Base-by-base conservation (phyloP, 1,284 basidiomycete genomes). In the Butyriboletus appendiculatus region DNA sequence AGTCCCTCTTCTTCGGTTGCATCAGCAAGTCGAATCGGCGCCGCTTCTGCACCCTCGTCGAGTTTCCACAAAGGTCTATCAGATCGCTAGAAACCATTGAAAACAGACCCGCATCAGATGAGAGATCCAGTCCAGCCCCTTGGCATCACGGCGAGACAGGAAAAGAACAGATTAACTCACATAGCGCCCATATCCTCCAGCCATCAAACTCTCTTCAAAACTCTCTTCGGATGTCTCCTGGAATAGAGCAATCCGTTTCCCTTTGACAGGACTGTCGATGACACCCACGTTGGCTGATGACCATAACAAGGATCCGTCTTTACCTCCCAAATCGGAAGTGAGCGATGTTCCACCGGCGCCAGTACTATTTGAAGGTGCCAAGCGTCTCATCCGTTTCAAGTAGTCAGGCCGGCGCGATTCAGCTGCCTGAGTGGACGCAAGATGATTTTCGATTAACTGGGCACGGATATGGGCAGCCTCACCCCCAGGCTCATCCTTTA, bases 221-320 rank as follows among this genome's bases (percentile, higher is more conserved):
- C 86, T 89, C 71, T 90, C 88, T 50, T 88, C 88, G 9, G 85
- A 87, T 0, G 88, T 90, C 70, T 88, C 85, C 67, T 88, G 88
- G 68, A 91, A 90, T 33, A 91, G 67, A 59, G 82, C 84, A 37
- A 90, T 71, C 50, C 87, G 75, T 48, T 88, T 75, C 1, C 88
- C 89, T 69, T 85, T 88, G 48, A 76, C 67, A 0, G 88, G 87
- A 61, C 81, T 88, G 57, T 85, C 81, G 58, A 76, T 78, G 35
- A 90, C 81, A 14, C 85, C 86, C 26, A 88, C 71, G 24, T 73
- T 70, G 3, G 74, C 64, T 52, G 72, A 62, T 55, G 69, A 61
- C 59, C 52, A 73, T 63, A 57, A 43, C 44, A 67, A 44, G 40
- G 53, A 59, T 47, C 66, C 65, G 12, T 76, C 73, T 43, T 75